These are phyloP conservation scores for Gossypium sturtianum DNA, from an alignment of 345 rosid genomes.

Conservation along the genomic window DNA sequence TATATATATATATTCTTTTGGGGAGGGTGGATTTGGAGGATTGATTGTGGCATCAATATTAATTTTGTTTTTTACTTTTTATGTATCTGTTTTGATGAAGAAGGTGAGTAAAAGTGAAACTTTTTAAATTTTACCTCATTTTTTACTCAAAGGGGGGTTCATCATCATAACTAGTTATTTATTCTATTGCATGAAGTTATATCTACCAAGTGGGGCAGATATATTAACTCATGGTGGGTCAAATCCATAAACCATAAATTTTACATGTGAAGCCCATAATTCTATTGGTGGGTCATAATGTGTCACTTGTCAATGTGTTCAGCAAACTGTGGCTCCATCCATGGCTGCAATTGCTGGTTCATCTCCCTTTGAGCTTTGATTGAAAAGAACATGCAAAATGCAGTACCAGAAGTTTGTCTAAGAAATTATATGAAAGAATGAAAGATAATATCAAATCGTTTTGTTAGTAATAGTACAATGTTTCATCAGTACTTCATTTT, in stretches of 20 bases:
- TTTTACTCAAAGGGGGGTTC: background rate
- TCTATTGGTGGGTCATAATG: constrained; percentile 29
- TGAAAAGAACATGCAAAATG: background rate
- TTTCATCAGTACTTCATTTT: constrained; percentile 6
- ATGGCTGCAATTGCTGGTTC: constrained; percentile 5
- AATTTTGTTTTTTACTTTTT: background rate
- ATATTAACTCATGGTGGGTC: constrained; percentile 25
- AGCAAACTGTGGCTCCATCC: constrained; percentile 4
- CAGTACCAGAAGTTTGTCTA: background rate
- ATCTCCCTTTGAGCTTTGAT: background rate
- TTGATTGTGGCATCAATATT: background rate
- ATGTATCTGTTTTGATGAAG: background rate
- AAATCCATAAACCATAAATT: constrained; percentile 11
- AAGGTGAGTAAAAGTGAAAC: background rate
- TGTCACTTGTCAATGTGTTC: constrained; percentile 4
- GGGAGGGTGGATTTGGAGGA: background rate
- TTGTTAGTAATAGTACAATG: background rate
- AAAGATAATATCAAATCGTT: background rate
- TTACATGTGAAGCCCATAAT: constrained; percentile 32
- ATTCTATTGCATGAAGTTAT: constrained; percentile 11
- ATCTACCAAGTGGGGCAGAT: constrained; percentile 22
- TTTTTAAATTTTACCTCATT: background rate
- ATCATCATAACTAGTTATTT: constrained; percentile 7
- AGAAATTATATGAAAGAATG: background rate
- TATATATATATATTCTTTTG: background rate